phyloP scores from a whole-genome alignment of 169 alveolate species.

The Theileria annulata region DNA sequence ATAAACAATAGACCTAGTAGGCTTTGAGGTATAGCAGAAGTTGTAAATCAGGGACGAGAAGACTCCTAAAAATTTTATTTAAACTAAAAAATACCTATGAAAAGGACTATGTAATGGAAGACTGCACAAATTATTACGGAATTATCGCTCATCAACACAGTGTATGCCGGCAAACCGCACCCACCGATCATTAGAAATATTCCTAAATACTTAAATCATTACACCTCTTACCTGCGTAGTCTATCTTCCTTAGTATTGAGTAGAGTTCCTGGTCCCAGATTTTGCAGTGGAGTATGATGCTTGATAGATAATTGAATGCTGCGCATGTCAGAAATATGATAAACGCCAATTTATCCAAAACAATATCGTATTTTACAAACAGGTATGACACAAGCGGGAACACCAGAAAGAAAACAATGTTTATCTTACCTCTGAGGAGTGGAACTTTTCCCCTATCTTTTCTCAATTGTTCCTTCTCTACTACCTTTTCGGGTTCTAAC shows the following conservation, averaged over 20 bases:
- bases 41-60: constrained; percentile 41
- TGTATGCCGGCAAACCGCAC: constrained; percentile 60
- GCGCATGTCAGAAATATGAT: constrained; percentile 33
- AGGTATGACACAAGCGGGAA: constrained; percentile 64
- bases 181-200: constrained; percentile 78
- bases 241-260: constrained; percentile 60
- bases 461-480: background rate
- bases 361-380: background rate
- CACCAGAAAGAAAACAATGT: constrained; percentile 60
- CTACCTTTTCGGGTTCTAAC: background rate
- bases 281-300: constrained; percentile 50
- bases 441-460: constrained; percentile 22
- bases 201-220: constrained; percentile 48
- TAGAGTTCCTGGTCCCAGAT: constrained; percentile 22
- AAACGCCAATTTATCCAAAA: constrained; percentile 18
- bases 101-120: constrained; percentile 58
- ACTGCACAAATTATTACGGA: constrained; percentile 27
- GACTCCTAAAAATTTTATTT: constrained; percentile 23
- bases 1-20: constrained; percentile 48
- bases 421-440: constrained; percentile 68
- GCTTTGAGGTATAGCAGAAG: constrained; percentile 48
- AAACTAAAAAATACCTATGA: constrained; percentile 55
- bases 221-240: constrained; percentile 50
- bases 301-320: constrained; percentile 44
- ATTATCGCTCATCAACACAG: constrained; percentile 41